phyloP scores from a whole-genome alignment of 208 protist species.

The Trypanosoma cruzi region DNA sequence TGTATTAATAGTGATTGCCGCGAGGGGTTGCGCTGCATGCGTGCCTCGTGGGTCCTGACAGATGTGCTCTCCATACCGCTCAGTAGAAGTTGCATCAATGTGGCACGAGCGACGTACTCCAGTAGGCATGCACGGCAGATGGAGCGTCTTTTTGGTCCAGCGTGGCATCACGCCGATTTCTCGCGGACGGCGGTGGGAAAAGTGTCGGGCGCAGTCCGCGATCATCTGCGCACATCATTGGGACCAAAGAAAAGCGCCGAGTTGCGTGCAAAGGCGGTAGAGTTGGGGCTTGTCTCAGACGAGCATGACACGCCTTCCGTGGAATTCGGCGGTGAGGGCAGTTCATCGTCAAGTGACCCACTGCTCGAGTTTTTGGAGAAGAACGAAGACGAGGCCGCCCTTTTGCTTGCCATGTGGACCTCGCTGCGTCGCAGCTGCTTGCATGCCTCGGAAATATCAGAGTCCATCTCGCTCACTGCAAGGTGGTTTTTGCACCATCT shows the following conservation, averaged over 20 bases:
- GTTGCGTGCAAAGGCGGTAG: slow-evolving; percentile 11
- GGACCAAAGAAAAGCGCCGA: background rate
- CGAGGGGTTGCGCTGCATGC: background rate
- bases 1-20: background rate
- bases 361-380: slow-evolving; percentile 66
- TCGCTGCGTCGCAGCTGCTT: slow-evolving; percentile 77
- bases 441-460: slow-evolving; percentile 72
- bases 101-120: slow-evolving; percentile 6
- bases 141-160: slow-evolving; percentile 40
- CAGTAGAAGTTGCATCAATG: background rate
- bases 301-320: background rate
- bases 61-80: background rate
- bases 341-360: slow-evolving; percentile 28
- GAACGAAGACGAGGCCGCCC: slow-evolving; percentile 68
- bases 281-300: slow-evolving; percentile 17
- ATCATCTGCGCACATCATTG: background rate
- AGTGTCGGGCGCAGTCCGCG: too few species aligned
- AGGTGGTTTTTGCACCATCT: slow-evolving; percentile 76
- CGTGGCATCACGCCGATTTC: slow-evolving; percentile 47
- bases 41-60: slow-evolving; percentile 1
- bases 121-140: slow-evolving; percentile 47
- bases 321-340: background rate
- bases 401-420: slow-evolving; percentile 85
- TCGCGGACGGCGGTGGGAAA: background rate
- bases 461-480: slow-evolving; percentile 59